A percentile compares a stretch with the other conserved stretches of the same genome.
phyloP scores from a whole-genome alignment of 139 green algal species.

The Chlorella sp. region DNA sequence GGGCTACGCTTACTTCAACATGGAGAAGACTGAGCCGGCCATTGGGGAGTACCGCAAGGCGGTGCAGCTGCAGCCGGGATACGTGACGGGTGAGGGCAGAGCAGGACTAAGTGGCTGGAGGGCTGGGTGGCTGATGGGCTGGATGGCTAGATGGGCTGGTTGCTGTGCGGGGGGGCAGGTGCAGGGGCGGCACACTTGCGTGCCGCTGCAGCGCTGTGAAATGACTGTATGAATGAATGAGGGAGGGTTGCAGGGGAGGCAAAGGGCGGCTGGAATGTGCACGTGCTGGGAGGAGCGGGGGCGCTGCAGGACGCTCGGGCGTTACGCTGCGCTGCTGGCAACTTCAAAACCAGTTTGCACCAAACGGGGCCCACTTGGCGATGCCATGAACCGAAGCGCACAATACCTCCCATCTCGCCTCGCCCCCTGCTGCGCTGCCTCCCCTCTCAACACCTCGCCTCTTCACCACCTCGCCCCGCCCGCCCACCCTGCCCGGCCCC shows the following conservation, averaged over 20 bases:
- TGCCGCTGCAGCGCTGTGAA: too few relatives aligned
- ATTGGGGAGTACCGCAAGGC: slow-evolving; percentile 86
- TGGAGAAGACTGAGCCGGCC: slow-evolving; percentile 77
- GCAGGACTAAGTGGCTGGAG: background rate
- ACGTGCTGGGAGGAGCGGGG: background rate
- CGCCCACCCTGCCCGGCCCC: slow-evolving; percentile 11
- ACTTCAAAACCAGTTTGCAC: too few relatives aligned
- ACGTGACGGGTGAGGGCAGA: slow-evolving; percentile 27
- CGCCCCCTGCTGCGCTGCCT: too few relatives aligned
- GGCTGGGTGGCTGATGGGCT: background rate
- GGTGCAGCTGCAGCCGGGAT: slow-evolving; percentile 83
- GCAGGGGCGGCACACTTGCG: too few relatives aligned
- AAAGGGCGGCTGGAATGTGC: background rate
- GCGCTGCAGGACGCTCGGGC: too few relatives aligned
- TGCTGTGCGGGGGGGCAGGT: background rate
- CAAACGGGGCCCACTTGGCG: too few relatives aligned
- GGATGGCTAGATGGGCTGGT: background rate
- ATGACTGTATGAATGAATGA: too few relatives aligned
- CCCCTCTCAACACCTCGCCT: background rate
- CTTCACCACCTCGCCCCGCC: slow-evolving; percentile 37
- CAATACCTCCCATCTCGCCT: too few relatives aligned
- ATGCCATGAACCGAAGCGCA: too few relatives aligned
- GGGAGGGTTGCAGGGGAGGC: too few relatives aligned
- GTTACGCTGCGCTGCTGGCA: too few relatives aligned
- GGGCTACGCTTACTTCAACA: slow-evolving; percentile 94